Evolutionary conservation across 176 grass and related monocot genomes (phyloP), one percentile per base, ranked within the genome.

Genomic region (Bothriochloa decipiens): DNA sequence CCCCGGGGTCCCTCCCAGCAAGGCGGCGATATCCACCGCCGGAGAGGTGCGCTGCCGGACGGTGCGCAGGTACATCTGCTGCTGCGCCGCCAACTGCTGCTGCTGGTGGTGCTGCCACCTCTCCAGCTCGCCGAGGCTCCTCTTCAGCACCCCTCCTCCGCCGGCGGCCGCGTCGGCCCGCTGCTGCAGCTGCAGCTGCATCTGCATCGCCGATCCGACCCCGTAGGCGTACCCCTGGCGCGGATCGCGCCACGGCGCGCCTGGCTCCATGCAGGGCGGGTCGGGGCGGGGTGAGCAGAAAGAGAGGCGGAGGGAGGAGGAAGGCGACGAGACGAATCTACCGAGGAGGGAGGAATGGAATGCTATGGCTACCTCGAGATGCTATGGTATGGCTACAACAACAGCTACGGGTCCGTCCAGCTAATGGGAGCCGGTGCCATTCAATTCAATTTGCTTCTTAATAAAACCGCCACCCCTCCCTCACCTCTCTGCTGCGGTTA

Each of bases 211-310:
- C 77, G 88, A 93, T 89, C 88, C 91, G 72, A 70, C 29, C 49
- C 72, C 86, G 81, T 90, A 93, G 12, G 57, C 49, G 62, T 90
- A 93, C 6, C 73, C 83, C 87, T 84, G 86, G 46, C 85, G 81
- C 49, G 87, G 93, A 90, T 97, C 94, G 79, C 87, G 81, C 87
- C 94, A 91, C 82, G 92, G 92, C 64, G 81, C 81, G 22, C 91
- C 89, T 25, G 89, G 83, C 42, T 92, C 91, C 95, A 95, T 95
- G 75, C 79, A 79, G 41, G 9, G 15, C 9, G 3, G 26, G 25
- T 1, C 1, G 3, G 75, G 37, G 25, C 14, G 2, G 78, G 26
- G 41, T 2, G 10, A 46, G 60, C 37, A 81, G 66, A 68, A 42
- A 86, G 32, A 20, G 64, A 53, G 77, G 53, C 27, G 70, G 45